These are phyloP conservation scores for Solanum hybrid DNA, from an alignment of 305 asterid species.

Conservation along the genomic window DNA sequence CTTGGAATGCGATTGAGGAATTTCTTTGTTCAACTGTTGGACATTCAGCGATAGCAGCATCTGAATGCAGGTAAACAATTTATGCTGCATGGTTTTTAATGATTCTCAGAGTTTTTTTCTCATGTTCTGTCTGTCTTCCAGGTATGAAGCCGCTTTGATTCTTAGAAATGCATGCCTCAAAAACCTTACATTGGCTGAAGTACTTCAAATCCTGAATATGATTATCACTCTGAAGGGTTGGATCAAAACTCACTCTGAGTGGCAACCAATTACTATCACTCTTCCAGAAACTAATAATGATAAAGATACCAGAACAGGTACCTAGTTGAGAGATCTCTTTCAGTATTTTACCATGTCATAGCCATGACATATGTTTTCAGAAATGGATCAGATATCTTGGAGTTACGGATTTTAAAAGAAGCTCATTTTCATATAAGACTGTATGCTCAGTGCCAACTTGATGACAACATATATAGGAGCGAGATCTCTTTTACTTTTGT, in stretches of 20 bases:
- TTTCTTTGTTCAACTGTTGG: background rate
- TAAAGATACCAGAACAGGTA: background rate
- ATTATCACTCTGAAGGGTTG: slow-evolving; percentile 26
- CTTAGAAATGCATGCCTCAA: background rate
- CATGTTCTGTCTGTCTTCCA: background rate
- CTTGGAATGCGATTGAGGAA: background rate
- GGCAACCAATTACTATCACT: slow-evolving; percentile 5
- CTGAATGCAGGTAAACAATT: background rate
- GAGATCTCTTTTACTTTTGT: background rate
- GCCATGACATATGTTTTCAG: background rate
- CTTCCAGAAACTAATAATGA: background rate
- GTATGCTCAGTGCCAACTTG: background rate
- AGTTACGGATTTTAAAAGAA: background rate
- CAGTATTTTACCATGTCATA: background rate
- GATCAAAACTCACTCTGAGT: slow-evolving; percentile 24
- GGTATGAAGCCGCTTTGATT: background rate
- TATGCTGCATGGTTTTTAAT: background rate
- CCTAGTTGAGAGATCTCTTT: too few relatives aligned
- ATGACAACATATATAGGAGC: background rate
- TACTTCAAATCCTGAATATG: background rate
- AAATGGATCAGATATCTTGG: background rate
- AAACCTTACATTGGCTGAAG: background rate
- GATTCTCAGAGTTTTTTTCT: background rate
- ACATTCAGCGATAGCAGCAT: background rate
- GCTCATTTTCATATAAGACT: background rate